phyloP scores from a whole-genome alignment of 495 filamentous ascomycete species.

The Xylaria longipes region DNA sequence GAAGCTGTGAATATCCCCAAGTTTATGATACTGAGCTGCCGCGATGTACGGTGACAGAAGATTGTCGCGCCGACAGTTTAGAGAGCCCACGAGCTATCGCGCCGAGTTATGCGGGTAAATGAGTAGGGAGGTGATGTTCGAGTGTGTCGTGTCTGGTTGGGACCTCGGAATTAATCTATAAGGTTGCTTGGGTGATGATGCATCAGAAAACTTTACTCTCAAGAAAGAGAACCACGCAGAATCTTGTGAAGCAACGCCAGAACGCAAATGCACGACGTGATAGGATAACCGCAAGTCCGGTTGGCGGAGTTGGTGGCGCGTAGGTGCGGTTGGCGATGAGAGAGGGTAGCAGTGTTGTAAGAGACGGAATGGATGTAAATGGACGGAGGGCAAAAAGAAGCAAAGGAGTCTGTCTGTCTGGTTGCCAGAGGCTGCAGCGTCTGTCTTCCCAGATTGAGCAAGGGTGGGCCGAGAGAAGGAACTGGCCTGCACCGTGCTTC shows the following conservation, averaged over 20 bases:
- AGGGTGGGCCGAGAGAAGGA: constrained; percentile 17
- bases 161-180: constrained; percentile 28
- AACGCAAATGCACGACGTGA: constrained; percentile 1
- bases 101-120: not conserved
- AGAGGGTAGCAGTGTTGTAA: constrained; percentile 26
- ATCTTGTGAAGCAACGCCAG: not conserved
- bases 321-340: constrained; percentile 11
- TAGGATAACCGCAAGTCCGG: not conserved
- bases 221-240: constrained; percentile 13
- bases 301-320: not conserved
- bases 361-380: constrained; percentile 23
- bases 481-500: constrained; percentile 26
- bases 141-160: constrained; percentile 40
- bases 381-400: constrained; percentile 28
- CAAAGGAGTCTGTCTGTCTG: too few relatives aligned
- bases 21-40: constrained; percentile 23
- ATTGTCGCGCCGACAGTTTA: constrained; percentile 12
- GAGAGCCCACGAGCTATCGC: not conserved
- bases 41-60: constrained; percentile 5
- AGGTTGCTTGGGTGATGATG: constrained; percentile 25
- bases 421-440: constrained; percentile 21
- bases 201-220: constrained; percentile 10
- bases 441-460: constrained; percentile 16
- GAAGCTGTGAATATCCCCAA: constrained; percentile 22
- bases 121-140: not conserved